A percentile compares a stretch with the other conserved stretches of the same genome.
phyloP scores from a whole-genome alignment of 345 rosid species.

The Carallia pectinifolia region DNA sequence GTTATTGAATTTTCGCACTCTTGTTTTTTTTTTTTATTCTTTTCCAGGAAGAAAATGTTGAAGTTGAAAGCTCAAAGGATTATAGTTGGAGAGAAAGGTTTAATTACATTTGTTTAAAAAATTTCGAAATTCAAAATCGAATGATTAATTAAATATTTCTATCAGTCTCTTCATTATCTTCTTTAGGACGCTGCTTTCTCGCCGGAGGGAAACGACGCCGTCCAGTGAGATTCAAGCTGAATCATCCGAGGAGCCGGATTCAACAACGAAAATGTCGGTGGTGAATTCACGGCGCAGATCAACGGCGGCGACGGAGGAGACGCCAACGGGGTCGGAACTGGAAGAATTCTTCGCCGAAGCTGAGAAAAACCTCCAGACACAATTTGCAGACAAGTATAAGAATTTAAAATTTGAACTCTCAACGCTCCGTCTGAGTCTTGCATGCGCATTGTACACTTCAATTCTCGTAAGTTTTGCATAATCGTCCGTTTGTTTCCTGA shows the following conservation, averaged over 20 bases:
- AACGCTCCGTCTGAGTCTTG: not conserved
- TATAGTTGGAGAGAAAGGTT: constrained; percentile 42
- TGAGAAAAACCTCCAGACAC: constrained; percentile 45
- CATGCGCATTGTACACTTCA: not conserved
- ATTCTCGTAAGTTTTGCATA: not conserved
- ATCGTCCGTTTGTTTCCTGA: constrained; percentile 13
- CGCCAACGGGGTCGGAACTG: constrained; percentile 50
- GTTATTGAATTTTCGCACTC: constrained; percentile 9
- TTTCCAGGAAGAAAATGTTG: constrained; percentile 46
- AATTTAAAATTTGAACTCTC: not conserved
- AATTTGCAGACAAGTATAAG: constrained; percentile 50
- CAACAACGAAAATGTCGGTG: constrained; percentile 32
- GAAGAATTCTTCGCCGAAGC: constrained; percentile 64
- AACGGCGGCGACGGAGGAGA: constrained; percentile 35
- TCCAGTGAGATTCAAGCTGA: constrained; percentile 34
- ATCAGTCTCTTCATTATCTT: not conserved
- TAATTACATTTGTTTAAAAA: not conserved
- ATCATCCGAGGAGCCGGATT: constrained; percentile 37
- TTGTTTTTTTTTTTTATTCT: constrained; percentile 10
- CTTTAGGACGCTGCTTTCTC: not conserved
- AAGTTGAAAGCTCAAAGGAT: constrained; percentile 53
- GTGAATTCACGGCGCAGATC: constrained; percentile 35
- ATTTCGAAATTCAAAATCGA: constrained; percentile 29
- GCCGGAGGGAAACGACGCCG: constrained; percentile 43
- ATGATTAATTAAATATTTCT: constrained; percentile 15